These are phyloP conservation scores for Plasmodium vinckei DNA, from an alignment of 169 alveolate genomes.

Conservation along the genomic window DNA sequence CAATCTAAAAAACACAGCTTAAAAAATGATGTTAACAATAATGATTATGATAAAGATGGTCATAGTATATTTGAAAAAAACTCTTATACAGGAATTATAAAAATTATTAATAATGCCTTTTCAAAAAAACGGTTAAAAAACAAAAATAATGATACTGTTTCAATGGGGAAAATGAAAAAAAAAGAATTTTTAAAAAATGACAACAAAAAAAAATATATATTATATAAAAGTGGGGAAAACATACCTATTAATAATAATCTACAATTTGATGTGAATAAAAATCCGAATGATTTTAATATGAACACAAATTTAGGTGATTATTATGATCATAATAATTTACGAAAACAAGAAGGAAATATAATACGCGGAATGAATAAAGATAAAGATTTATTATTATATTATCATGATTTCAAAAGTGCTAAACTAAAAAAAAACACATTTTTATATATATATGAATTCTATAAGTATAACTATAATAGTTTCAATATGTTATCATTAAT, in stretches of 20 bases:
- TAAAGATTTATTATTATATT: constrained; percentile 49
- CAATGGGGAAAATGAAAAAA: constrained; percentile 1
- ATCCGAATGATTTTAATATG: not conserved
- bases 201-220: constrained; percentile 26
- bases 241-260: not conserved
- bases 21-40: not conserved
- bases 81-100: constrained; percentile 47
- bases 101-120: constrained; percentile 29
- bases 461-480: constrained; percentile 23
- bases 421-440: constrained; percentile 49
- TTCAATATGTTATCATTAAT: constrained; percentile 56
- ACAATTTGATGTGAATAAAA: not conserved
- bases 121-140: constrained; percentile 11
- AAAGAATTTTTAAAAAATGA: not conserved
- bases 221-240: constrained; percentile 23
- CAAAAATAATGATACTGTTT: not conserved
- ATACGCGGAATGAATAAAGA: constrained; percentile 10
- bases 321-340: not conserved
- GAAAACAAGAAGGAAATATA: constrained; percentile 31
- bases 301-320: constrained; percentile 1
- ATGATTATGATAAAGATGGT: not conserved
- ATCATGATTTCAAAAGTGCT: constrained; percentile 70
- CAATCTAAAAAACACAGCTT: not conserved
- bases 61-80: not conserved
- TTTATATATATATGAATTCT: constrained; percentile 60